A percentile compares a stretch with the other conserved stretches of the same genome.
Conservation (phyloP, 768 basidiomycete genomes). For the Pholiota microspora region DNA sequence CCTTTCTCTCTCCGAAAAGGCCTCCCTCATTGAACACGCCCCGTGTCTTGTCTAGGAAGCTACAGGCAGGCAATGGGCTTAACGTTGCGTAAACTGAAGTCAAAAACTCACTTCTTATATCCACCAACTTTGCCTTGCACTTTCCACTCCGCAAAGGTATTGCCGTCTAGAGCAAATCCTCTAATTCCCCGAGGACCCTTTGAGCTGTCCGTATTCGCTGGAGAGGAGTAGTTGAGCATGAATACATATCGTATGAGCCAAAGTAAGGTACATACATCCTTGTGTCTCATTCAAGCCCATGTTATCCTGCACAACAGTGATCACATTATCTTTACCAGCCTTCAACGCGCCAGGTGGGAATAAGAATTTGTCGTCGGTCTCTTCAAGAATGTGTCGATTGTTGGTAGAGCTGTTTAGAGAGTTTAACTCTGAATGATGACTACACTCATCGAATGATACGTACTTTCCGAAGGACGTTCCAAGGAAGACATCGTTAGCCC, state of each 20-base stretch:
- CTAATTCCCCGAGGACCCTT: constrained; percentile 79
- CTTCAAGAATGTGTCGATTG: constrained; percentile 55
- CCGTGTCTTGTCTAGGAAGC: constrained; percentile 71
- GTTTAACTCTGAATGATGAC: background rate
- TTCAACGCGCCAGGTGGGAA: constrained; percentile 59
- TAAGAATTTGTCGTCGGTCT: constrained; percentile 63
- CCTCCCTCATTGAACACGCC: constrained; percentile 73
- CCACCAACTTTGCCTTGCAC: constrained; percentile 80
- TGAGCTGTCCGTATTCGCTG: constrained; percentile 47
- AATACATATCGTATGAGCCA: too few relatives aligned
- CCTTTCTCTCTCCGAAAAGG: constrained; percentile 63
- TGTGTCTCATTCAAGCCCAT: constrained; percentile 72
- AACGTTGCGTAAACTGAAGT: too few relatives aligned
- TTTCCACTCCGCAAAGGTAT: constrained; percentile 61
- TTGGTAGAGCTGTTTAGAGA: constrained; percentile 55
- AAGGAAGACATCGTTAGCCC: constrained; percentile 74
- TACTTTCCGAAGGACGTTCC: constrained; percentile 75
- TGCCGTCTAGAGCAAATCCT: constrained; percentile 67
- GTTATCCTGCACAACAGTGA: constrained; percentile 82
- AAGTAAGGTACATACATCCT: constrained; percentile 34
- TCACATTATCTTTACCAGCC: constrained; percentile 61
- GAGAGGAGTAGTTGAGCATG: background rate
- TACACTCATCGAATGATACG: constrained; percentile 16
- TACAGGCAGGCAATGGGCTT: too few relatives aligned
- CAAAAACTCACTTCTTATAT: constrained; percentile 54